Percentiles rank a stretch among this genome's conserved stretches.
These are phyloP conservation scores for Solanum etuberosum DNA, from an alignment of 257 asterid species.

Conservation along the genomic window DNA sequence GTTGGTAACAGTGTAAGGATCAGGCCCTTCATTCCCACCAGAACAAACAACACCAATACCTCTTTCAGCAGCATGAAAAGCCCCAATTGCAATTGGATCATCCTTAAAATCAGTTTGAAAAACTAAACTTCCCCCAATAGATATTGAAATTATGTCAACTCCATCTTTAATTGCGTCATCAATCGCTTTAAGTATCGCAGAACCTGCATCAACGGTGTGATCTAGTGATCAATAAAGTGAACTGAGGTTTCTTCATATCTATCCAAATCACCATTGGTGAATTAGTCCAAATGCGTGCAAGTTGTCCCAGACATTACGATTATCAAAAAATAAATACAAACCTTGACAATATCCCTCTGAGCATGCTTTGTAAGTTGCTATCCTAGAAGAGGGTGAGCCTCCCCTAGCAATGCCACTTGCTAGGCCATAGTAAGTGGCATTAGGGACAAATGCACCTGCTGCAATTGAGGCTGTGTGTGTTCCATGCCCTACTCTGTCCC, in stretches of 20 bases:
- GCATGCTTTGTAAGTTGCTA: conserved; percentile 71
- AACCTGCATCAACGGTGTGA: conserved; percentile 1
- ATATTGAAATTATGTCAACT: conserved; percentile 61
- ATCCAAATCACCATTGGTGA: too few relatives aligned
- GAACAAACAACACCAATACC: conserved; percentile 60
- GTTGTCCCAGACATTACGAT: neutral
- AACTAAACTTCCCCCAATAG: conserved; percentile 38
- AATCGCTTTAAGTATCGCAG: conserved; percentile 43
- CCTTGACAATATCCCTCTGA: conserved; percentile 34
- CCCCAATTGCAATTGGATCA: conserved; percentile 72
- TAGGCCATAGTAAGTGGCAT: conserved; percentile 56
- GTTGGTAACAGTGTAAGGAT: conserved; percentile 40
- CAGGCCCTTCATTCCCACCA: conserved; percentile 67
- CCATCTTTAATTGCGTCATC: conserved; percentile 74
- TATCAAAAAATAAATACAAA: neutral
- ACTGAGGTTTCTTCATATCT: neutral
- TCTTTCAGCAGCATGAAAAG: conserved; percentile 56
- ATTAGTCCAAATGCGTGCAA: too few relatives aligned
- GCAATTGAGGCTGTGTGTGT: conserved; percentile 68
- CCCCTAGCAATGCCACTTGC: conserved; percentile 59
- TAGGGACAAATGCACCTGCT: conserved; percentile 33
- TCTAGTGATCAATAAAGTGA: neutral
- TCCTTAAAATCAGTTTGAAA: conserved; percentile 33
- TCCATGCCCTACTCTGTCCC: conserved; percentile 59
- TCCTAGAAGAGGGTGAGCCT: conserved; percentile 48